A percentile compares a stretch with the other conserved stretches of the same genome.
Evolutionary conservation across 257 asterid genomes (phyloP).

Genomic region (Forsythia viridissima): DNA sequence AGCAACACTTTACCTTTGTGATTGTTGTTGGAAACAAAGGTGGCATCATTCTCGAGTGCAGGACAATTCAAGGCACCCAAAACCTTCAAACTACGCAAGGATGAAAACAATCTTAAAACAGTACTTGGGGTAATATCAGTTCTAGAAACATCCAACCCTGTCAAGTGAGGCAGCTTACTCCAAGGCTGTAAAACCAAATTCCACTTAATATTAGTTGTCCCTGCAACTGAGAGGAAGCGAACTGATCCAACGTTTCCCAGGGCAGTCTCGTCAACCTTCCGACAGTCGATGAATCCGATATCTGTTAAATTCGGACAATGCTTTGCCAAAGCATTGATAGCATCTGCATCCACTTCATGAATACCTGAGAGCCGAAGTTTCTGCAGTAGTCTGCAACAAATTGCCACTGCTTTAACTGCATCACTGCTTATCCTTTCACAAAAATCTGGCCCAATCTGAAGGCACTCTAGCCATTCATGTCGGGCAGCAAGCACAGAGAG

Average conservation of each 20-base stretch:
- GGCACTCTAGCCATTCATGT: constrained; percentile 72
- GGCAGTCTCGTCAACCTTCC: constrained; percentile 59
- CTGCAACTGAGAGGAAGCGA: constrained; percentile 76
- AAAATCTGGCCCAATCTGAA: constrained; percentile 82
- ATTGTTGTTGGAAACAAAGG: constrained; percentile 49
- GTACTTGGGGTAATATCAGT: constrained; percentile 53
- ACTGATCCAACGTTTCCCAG: constrained; percentile 58
- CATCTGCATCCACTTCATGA: constrained; percentile 64
- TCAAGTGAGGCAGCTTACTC: constrained; percentile 59
- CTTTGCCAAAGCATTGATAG: constrained; percentile 72
- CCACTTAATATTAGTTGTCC: constrained; percentile 68
- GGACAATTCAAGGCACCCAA: constrained; percentile 72
- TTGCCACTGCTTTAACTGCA: constrained; percentile 66
- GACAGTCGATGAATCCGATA: constrained; percentile 74
- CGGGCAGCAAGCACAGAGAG: constrained; percentile 73
- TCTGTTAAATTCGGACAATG: constrained; percentile 57
- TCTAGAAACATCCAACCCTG: constrained; percentile 80
- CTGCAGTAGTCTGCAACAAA: constrained; percentile 62
- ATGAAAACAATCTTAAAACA: constrained; percentile 50
- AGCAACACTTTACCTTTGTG: constrained; percentile 67
- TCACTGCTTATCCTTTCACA: constrained; percentile 76
- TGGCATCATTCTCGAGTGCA: constrained; percentile 54
- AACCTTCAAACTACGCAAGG: constrained; percentile 59
- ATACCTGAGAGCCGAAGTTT: constrained; percentile 74
- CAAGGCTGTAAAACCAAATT: constrained; percentile 44